Evolutionary conservation across 345 rosid species (phyloP).

Genomic region (Capsella bursapastoris): DNA sequence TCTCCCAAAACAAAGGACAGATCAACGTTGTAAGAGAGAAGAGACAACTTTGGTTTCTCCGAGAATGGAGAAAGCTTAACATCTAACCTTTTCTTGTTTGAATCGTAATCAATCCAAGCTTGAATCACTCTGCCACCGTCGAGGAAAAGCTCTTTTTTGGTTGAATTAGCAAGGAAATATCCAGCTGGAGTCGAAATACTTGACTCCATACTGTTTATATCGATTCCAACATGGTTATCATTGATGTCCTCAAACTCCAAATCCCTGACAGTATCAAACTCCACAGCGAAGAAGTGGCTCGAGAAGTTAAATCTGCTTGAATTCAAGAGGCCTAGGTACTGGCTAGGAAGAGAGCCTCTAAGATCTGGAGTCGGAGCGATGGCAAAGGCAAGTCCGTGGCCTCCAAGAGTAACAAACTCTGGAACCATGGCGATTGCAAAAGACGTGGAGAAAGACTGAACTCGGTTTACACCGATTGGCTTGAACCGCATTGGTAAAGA

Average conservation of each 20-base stretch:
- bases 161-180: slow-evolving; percentile 52
- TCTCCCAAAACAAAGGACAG: slow-evolving; percentile 60
- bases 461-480: slow-evolving; percentile 46
- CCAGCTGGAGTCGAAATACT: slow-evolving; percentile 62
- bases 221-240: slow-evolving; percentile 86
- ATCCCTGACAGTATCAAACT: slow-evolving; percentile 79
- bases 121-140: slow-evolving; percentile 60
- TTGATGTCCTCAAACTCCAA: slow-evolving; percentile 68
- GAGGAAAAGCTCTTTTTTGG: slow-evolving; percentile 49
- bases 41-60: slow-evolving; percentile 57
- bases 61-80: slow-evolving; percentile 74
- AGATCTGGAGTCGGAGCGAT: slow-evolving; percentile 60
- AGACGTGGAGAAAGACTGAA: slow-evolving; percentile 75
- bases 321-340: slow-evolving; percentile 74
- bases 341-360: slow-evolving; percentile 61
- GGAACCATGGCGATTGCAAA: slow-evolving; percentile 81
- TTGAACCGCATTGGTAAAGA: slow-evolving; percentile 65
- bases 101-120: slow-evolving; percentile 92
- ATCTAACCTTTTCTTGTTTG: slow-evolving; percentile 55
- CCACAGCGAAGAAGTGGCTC: slow-evolving; percentile 77
- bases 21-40: slow-evolving; percentile 69
- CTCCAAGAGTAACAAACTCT: slow-evolving; percentile 68
- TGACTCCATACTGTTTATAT: slow-evolving; percentile 67
- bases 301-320: slow-evolving; percentile 56
- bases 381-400: slow-evolving; percentile 83